Conservation (phyloP, 805 yeast genomes). For the Nakazawaea molendinolei region DNA sequence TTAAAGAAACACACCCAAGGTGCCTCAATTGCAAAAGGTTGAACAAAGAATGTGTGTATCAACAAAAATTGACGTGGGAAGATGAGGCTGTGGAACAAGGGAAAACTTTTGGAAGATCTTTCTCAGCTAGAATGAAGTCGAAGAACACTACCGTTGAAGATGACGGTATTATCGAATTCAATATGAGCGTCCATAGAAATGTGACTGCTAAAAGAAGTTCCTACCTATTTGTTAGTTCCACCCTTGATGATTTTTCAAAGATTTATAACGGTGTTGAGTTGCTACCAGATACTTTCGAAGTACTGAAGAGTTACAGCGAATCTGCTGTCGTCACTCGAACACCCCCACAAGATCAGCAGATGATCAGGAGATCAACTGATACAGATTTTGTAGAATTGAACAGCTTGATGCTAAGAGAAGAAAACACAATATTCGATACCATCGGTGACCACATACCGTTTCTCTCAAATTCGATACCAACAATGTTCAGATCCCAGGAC, state of each 20-base stretch:
- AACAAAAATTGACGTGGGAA: slow-evolving; percentile 24
- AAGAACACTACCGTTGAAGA: slow-evolving; percentile 12
- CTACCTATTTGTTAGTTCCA: slow-evolving; percentile 18
- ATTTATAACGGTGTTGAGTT: too few species aligned
- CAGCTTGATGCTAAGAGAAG: not conserved
- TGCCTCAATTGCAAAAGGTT: slow-evolving; percentile 26
- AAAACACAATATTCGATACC: too few species aligned
- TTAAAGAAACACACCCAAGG: slow-evolving; percentile 23
- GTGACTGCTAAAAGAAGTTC: slow-evolving; percentile 12
- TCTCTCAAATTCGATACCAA: slow-evolving; percentile 3
- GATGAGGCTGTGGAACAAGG: slow-evolving; percentile 30
- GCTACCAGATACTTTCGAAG: too few species aligned
- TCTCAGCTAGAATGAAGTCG: slow-evolving; percentile 16
- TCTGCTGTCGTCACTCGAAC: too few species aligned
- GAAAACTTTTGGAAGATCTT: slow-evolving; percentile 30
- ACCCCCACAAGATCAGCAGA: not conserved
- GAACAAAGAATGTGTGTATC: slow-evolving; percentile 17
- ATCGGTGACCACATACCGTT: slow-evolving; percentile 1
- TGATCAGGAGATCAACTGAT: not conserved
- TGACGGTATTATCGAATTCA: slow-evolving; percentile 8
- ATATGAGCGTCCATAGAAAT: slow-evolving; percentile 11
- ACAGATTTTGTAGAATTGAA: not conserved
- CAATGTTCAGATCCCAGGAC: not conserved
- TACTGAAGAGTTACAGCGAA: too few species aligned
- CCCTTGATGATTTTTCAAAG: slow-evolving; percentile 16